These are phyloP conservation scores for Nematodospora anomalae DNA, from an alignment of 1,139 yeast genomes.

Conservation along the genomic window DNA sequence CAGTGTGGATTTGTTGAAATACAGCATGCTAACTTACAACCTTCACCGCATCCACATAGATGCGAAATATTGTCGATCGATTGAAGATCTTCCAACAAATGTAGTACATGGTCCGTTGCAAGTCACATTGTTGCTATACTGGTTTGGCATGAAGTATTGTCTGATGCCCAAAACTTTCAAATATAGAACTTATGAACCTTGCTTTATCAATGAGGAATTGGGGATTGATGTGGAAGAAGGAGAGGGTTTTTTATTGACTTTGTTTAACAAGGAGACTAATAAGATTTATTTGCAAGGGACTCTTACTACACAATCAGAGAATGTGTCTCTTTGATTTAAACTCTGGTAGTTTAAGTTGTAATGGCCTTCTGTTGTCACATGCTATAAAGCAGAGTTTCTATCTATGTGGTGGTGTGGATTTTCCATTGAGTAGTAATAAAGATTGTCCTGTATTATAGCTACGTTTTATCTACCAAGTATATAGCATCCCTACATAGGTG, in stretches of 20 bases:
- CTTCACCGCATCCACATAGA: conserved; percentile 83
- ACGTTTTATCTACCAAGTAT: too few relatives aligned
- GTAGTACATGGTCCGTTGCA: conserved; percentile 84
- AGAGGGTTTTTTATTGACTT: conserved; percentile 6
- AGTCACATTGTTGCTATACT: conserved; percentile 57
- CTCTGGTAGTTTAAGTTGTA: too few relatives aligned
- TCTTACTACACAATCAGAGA: conserved; percentile 2
- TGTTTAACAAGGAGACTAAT: conserved; percentile 9
- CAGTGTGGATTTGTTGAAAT: conserved; percentile 34
- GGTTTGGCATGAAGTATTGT: conserved; percentile 32
- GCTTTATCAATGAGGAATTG: conserved; percentile 14
- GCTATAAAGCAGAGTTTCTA: too few relatives aligned
- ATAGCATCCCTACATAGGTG: too few relatives aligned
- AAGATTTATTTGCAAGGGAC: conserved; percentile 15
- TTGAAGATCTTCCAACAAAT: conserved; percentile 61
- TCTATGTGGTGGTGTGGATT: too few relatives aligned
- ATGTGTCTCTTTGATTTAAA: too few relatives aligned
- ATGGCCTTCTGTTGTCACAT: too few relatives aligned
- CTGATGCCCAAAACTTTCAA: conserved; percentile 28
- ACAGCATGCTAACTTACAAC: conserved; percentile 75
- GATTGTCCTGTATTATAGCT: too few relatives aligned
- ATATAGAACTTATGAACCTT: conserved; percentile 53
- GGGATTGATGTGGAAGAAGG: conserved; percentile 9
- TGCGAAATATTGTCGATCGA: conserved; percentile 44
- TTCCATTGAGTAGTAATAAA: too few relatives aligned